Base-by-base conservation (phyloP, 2,329 filamentous ascomycete genomes). In the Myriangium duriaei region DNA sequence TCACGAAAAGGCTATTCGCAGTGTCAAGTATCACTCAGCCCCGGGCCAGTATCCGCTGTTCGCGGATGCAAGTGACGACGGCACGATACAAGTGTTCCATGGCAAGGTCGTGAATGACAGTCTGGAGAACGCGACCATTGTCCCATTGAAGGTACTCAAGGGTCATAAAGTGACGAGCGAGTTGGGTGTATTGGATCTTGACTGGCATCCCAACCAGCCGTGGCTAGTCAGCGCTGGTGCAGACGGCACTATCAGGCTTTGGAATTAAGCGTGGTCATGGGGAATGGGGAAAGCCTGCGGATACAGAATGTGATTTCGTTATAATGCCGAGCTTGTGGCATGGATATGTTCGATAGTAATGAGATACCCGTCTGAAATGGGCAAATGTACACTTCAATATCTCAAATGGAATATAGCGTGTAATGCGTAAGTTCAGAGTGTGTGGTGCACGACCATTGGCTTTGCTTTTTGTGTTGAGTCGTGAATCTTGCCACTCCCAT, bases 181-280 rank as follows among this genome's bases (percentile, higher is more conserved):
- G 48, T 63, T 98, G 41, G 91, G 91, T 47, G 87, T 96, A 11
- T 70, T 96, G 68, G 88, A 94, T 57, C 65, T 98, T 17, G 84
- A 94, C 54, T 98, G 92, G 92, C 91, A 98, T 65, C 85, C 86
- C 4, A 75, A 73, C 46, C 84, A 96, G 61, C 85, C 88, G 2
- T 96, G 91, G 91, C 81, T 82, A 61, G 79, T 94, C 37, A 92
- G 82, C 66, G 88, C 87, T 32, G 91, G 91, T 49, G 87, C 88
- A 1, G 91, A 98, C 65, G 88, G 88, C 30, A 93, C 82, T 11
- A 83, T 85, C 61, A 77, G 88, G 52, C 62, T 98, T 56, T 98
- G 88, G 88, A 82, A 51, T 45, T 66, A 45, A 38, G 26, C 16
- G n/a, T n/a, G n/a, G n/a, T n/a, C n/a, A n/a, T n/a, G n/a, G n/a